phyloP scores from a whole-genome alignment of 208 protist genomes.

The Herpetomonas samuelpessoai region DNA sequence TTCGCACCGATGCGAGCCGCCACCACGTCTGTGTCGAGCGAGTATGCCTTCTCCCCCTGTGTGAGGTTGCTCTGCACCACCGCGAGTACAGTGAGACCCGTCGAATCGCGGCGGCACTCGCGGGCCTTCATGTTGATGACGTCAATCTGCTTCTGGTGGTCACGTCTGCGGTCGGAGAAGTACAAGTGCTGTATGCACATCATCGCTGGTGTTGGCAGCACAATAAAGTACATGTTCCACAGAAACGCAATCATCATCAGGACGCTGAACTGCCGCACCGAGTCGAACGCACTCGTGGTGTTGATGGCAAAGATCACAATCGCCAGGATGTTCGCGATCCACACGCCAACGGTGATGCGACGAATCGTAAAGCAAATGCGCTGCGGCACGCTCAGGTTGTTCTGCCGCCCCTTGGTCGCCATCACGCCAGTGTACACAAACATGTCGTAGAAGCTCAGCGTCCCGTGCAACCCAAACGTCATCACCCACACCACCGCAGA shows the following conservation, averaged over 20 bases:
- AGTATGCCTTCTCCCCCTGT: slow-evolving; percentile 17
- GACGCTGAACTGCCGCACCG: slow-evolving; percentile 47
- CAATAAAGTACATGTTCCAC: slow-evolving; percentile 58
- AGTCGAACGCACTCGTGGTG: slow-evolving; percentile 39
- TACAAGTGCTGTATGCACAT: slow-evolving; percentile 57
- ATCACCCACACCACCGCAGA: slow-evolving; percentile 45
- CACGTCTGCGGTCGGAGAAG: slow-evolving; percentile 42
- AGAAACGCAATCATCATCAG: slow-evolving; percentile 56
- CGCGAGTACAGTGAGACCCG: slow-evolving; percentile 21
- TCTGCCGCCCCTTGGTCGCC: slow-evolving; percentile 49
- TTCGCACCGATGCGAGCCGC: slow-evolving; percentile 22
- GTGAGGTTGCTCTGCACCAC: slow-evolving; percentile 29
- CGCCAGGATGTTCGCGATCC: slow-evolving; percentile 43
- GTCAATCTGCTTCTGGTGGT: slow-evolving; percentile 46
- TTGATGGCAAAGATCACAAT: slow-evolving; percentile 58
- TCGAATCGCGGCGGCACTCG: slow-evolving; percentile 21
- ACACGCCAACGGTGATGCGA: slow-evolving; percentile 31
- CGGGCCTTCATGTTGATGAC: slow-evolving; percentile 23
- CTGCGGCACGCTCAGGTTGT: slow-evolving; percentile 62
- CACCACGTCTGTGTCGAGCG: slow-evolving; percentile 23
- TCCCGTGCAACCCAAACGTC: slow-evolving; percentile 57
- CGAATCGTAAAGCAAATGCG: slow-evolving; percentile 56
- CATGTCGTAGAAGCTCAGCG: slow-evolving; percentile 61
- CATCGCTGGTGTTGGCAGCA: slow-evolving; percentile 40
- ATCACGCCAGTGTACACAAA: slow-evolving; percentile 58